Evolutionary conservation across 2,329 filamentous ascomycete genomes (phyloP).

Genomic region (Colletotrichum sidae): DNA sequence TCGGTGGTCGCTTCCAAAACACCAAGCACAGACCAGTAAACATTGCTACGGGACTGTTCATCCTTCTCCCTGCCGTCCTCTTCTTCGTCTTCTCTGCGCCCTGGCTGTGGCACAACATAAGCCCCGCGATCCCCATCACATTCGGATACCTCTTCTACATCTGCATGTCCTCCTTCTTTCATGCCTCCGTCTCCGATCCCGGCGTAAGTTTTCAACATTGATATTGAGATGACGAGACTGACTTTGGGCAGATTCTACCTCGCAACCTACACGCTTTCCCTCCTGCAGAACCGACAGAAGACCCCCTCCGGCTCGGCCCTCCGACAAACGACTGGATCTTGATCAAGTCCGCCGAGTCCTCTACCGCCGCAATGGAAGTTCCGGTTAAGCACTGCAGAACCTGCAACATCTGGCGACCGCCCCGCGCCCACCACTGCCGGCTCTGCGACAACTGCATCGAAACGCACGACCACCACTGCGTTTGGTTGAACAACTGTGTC

Average conservation of each 20-base stretch:
- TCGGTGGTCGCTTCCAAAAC: slow-evolving; percentile 89
- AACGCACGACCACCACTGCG: slow-evolving; percentile 97
- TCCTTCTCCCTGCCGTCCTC: slow-evolving; percentile 81
- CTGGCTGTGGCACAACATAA: slow-evolving; percentile 88
- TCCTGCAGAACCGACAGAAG: slow-evolving; percentile 78
- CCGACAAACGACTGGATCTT: slow-evolving; percentile 94
- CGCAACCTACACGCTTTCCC: slow-evolving; percentile 92
- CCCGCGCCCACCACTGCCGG: slow-evolving; percentile 94
- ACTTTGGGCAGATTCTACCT: slow-evolving; percentile 77
- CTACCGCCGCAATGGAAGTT: slow-evolving; percentile 93
- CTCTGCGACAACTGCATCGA: slow-evolving; percentile 98
- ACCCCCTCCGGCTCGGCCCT: slow-evolving; percentile 84
- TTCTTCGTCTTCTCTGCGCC: slow-evolving; percentile 89
- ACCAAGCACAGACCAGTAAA: slow-evolving; percentile 90
- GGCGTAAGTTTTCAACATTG: slow-evolving; percentile 74
- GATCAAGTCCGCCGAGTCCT: slow-evolving; percentile 81
- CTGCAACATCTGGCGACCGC: slow-evolving; percentile 96
- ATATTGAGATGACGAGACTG: not conserved
- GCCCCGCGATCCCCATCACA: slow-evolving; percentile 86
- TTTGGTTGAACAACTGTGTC: slow-evolving; percentile 99
- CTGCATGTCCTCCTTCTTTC: slow-evolving; percentile 91
- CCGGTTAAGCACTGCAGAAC: slow-evolving; percentile 98
- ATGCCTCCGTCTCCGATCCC: slow-evolving; percentile 92
- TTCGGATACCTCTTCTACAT: slow-evolving; percentile 94
- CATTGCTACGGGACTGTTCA: slow-evolving; percentile 82